Percentiles rank a stretch among this genome's conserved stretches.
phyloP scores from a whole-genome alignment of 2,329 filamentous ascomycete genomes.

The Paecilomyces fulvus region DNA sequence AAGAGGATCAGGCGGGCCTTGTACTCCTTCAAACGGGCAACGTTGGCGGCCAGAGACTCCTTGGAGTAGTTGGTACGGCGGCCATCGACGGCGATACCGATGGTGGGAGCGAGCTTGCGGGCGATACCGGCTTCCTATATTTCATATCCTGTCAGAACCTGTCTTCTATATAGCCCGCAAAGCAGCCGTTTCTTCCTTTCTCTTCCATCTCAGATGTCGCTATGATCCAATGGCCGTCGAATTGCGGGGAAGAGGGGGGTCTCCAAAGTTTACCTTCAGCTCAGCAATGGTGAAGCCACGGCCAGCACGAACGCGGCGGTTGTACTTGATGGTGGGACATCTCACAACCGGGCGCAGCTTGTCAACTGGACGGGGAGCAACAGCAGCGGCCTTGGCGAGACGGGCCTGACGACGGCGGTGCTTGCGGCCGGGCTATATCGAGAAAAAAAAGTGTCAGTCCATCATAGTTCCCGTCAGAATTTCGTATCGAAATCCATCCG shows the following conservation, averaged over 20 bases:
- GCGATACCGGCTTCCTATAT: conserved; percentile 84
- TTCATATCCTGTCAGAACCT: conserved; percentile 4
- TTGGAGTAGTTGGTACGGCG: conserved; percentile 96
- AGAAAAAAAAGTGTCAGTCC: conserved; percentile 18
- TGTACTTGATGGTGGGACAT: conserved; percentile 98
- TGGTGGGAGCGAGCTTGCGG: conserved; percentile 86
- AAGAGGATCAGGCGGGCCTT: conserved; percentile 93
- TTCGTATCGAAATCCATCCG: not conserved
- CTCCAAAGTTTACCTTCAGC: conserved; percentile 70
- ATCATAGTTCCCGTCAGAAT: conserved; percentile 10
- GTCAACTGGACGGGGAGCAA: conserved; percentile 95
- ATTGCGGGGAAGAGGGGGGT: not conserved
- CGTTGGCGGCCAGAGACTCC: conserved; percentile 90
- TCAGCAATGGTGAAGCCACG: conserved; percentile 96
- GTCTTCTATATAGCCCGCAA: not conserved
- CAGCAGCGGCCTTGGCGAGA: conserved; percentile 85
- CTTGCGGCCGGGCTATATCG: conserved; percentile 83
- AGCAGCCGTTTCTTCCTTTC: not conserved
- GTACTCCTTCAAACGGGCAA: conserved; percentile 97
- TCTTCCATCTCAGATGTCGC: not conserved
- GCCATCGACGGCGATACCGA: conserved; percentile 94
- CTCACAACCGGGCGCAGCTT: conserved; percentile 91
- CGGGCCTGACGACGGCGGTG: conserved; percentile 82
- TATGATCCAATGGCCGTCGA: not conserved
- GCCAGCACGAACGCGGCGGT: conserved; percentile 92